A percentile compares a stretch with the other conserved stretches of the same genome.
Evolutionary conservation across 208 protist species (phyloP).

Genomic region (Trypanosoma vivax): DNA sequence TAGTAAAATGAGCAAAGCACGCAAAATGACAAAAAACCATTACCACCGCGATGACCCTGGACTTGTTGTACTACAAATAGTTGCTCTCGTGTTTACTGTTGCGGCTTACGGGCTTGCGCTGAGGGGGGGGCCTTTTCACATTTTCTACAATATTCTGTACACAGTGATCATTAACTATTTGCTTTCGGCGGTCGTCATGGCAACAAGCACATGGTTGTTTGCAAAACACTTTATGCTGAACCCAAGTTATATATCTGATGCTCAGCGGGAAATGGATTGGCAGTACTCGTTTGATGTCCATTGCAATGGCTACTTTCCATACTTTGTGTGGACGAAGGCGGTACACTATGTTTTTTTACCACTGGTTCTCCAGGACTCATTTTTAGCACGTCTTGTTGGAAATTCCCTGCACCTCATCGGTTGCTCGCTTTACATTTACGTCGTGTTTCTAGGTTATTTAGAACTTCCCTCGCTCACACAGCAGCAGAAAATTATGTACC

Average conservation of each 20-base stretch:
- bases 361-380: conserved; percentile 25
- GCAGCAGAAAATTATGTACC: conserved; percentile 88
- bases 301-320: conserved; percentile 95
- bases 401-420: conserved; percentile 70
- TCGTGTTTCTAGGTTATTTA: conserved; percentile 88
- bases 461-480: conserved; percentile 85
- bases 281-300: conserved; percentile 95
- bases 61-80: conserved; percentile 91
- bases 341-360: conserved; percentile 82
- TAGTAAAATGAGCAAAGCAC: conserved; percentile 79
- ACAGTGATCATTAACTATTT: conserved; percentile 72
- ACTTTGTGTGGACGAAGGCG: conserved; percentile 91
- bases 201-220: conserved; percentile 65
- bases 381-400: conserved; percentile 33
- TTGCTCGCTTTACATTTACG: conserved; percentile 80
- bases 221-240: conserved; percentile 52
- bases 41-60: conserved; percentile 96
- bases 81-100: conserved; percentile 66
- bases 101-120: conserved; percentile 45
- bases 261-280: conserved; percentile 89
- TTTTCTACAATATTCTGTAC: conserved; percentile 41
- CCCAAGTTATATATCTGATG: conserved; percentile 24
- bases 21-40: conserved; percentile 95
- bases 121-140: conserved; percentile 12
- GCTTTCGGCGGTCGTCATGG: conserved; percentile 50